Evolutionary conservation across 1,284 basidiomycete species (phyloP), one percentile per base, ranked within the genome.

Genomic region (Paramarasmius palmivorus): DNA sequence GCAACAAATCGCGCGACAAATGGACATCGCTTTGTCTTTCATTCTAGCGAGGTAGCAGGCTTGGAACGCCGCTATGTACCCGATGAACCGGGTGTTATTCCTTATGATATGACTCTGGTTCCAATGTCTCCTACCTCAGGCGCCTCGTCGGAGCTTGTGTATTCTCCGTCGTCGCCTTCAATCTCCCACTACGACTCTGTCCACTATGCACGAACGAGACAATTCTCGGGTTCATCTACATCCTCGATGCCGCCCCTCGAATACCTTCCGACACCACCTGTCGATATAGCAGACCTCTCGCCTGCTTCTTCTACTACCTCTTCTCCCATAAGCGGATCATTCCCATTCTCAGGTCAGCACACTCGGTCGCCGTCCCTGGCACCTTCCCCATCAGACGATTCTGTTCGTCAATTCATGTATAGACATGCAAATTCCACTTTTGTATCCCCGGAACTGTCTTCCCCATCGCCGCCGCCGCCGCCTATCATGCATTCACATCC

Each of bases 11-110:
- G 83, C 61, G 82, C 78, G 20, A 89, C 87, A 44, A 94, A 93
- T 67, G 90, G 91, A 4, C 92, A 95, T 66, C 86, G 92, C 22
- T 93, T 91, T 64, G 92, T 95, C 26, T 92, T 94, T 68, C 91
- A 93, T 72, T 88, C 90, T 49, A 81, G 74, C 61, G 89, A 92
- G 69, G 85, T 94, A 49, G 61, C 68, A n/a, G 82, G 83, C 9
- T 78, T 79, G 29, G 88, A 92, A 65, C 82, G 92, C 32, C 77
- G 81, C 58, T 90, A 91, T 63, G 74, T 90, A 50, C 73, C 73
- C 23, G 78, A 82, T 53, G 91, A 93, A 66, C 81, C 80, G 4
- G 90, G 89, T 25, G 83, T 93, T 23, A 68, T 80, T 37, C 73
- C 78, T 25, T 68, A 72, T 56, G 75, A 80, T 49, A 59, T 50